These are phyloP conservation scores for Bassia scoparia DNA, from an alignment of 148 eudicot genomes.

Conservation along the genomic window DNA sequence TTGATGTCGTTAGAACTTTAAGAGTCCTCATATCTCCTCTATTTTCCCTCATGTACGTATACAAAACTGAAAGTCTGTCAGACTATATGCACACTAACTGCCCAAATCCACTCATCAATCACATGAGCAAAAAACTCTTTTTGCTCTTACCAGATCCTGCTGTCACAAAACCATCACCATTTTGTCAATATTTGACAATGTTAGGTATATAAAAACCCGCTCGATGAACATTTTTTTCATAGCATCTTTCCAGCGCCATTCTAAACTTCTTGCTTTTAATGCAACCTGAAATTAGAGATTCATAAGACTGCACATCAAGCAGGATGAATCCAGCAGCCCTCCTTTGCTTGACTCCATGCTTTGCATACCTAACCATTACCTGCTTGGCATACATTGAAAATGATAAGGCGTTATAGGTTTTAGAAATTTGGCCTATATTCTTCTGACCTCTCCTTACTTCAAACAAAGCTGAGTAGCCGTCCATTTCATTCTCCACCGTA, in stretches of 20 bases:
- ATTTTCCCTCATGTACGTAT: constrained; percentile 21
- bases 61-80: constrained; percentile 34
- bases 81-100: constrained; percentile 22
- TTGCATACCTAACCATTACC: too few species aligned
- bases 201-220: constrained; percentile 41
- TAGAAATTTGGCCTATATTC: constrained; percentile 38
- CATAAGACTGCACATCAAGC: constrained; percentile 37
- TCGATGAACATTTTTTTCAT: constrained; percentile 41
- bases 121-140: constrained; percentile 29
- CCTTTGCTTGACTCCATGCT: constrained; percentile 41
- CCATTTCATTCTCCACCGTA: constrained; percentile 35
- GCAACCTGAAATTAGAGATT: constrained; percentile 40
- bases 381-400: constrained; percentile 36
- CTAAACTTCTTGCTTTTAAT: constrained; percentile 26
- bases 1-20: constrained; percentile 22
- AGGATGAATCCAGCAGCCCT: constrained; percentile 37
- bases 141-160: constrained; percentile 24
- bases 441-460: constrained; percentile 47
- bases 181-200: constrained; percentile 29
- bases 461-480: constrained; percentile 53
- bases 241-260: constrained; percentile 34
- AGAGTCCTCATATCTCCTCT: constrained; percentile 43
- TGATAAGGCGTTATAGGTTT: constrained; percentile 45
- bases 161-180: constrained; percentile 36
- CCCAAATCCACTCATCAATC: constrained; percentile 24